Evolutionary conservation across 2,329 filamentous ascomycete species (phyloP).

Genomic region (Aspergillus tamarii): DNA sequence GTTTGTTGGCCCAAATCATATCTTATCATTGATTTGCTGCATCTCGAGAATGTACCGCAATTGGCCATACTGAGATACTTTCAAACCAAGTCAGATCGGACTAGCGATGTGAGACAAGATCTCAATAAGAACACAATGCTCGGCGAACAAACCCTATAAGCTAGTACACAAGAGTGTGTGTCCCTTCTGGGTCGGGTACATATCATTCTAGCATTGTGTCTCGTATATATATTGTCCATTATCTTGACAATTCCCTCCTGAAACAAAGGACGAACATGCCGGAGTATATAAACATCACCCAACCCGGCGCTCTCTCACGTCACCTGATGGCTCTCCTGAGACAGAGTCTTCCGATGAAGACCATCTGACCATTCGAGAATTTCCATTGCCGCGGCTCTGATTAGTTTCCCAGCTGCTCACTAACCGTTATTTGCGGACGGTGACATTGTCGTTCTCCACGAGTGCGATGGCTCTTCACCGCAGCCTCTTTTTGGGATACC

Average conservation of each 20-base stretch:
- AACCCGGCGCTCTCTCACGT: background rate
- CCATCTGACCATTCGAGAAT: constrained; percentile 3
- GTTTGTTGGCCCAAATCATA: background rate
- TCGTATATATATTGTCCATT: background rate
- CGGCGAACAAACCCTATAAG: background rate
- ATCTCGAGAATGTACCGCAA: background rate
- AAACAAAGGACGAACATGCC: background rate
- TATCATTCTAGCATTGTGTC: background rate
- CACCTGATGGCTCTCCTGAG: background rate
- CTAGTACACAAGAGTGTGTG: background rate
- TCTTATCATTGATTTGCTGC: background rate
- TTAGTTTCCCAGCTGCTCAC: constrained; percentile 9
- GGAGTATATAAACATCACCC: background rate
- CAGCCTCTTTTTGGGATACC: constrained; percentile 36
- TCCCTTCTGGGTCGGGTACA: background rate
- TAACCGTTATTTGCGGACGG: constrained; percentile 16
- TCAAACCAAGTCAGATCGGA: background rate
- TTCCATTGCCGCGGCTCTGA: constrained; percentile 9
- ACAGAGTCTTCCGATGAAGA: constrained; percentile 1
- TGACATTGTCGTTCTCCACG: constrained; percentile 20
- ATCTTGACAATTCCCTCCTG: background rate
- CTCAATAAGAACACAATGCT: background rate
- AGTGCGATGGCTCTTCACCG: constrained; percentile 32
- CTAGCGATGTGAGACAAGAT: background rate
- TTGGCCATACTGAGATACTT: background rate